phyloP scores from a whole-genome alignment of 176 grass and related monocot genomes.

The Dactylis glomerata region DNA sequence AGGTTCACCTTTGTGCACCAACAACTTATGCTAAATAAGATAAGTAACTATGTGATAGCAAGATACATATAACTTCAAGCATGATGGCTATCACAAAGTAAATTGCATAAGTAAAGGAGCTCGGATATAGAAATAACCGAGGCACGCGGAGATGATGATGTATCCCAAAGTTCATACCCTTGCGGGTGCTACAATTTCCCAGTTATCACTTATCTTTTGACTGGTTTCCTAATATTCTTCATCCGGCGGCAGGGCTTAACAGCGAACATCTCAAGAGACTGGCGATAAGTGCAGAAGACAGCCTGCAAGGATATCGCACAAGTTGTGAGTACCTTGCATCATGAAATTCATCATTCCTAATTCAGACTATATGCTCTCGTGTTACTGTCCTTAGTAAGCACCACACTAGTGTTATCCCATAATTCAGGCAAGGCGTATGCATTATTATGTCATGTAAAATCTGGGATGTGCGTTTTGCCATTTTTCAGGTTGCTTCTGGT shows the following conservation, averaged over 20 bases:
- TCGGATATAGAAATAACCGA: too few species aligned
- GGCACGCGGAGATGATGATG: too few species aligned
- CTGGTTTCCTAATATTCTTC: neutral
- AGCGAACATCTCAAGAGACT: slow-evolving; percentile 68
- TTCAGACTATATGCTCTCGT: too few species aligned
- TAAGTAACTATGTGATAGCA: too few species aligned
- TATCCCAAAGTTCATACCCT: too few species aligned
- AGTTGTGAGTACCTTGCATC: slow-evolving; percentile 52
- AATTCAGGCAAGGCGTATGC: neutral
- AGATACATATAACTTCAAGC: too few species aligned
- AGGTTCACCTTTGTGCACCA: too few species aligned
- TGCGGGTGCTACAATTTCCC: too few species aligned
- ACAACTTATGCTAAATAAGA: too few species aligned
- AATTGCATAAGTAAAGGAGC: too few species aligned
- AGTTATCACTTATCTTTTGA: neutral
- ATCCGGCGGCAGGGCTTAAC: slow-evolving; percentile 42
- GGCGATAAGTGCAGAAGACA: slow-evolving; percentile 76
- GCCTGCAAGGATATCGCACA: slow-evolving; percentile 88
- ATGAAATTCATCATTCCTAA: too few species aligned
- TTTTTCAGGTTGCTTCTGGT: slow-evolving; percentile 67
- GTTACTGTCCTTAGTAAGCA: neutral
- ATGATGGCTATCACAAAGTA: too few species aligned
- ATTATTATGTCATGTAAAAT: neutral
- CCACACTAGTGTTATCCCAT: neutral
- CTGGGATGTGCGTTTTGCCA: neutral